Conservation (phyloP, 345 rosid genomes). For the Euclidium syriacum region DNA sequence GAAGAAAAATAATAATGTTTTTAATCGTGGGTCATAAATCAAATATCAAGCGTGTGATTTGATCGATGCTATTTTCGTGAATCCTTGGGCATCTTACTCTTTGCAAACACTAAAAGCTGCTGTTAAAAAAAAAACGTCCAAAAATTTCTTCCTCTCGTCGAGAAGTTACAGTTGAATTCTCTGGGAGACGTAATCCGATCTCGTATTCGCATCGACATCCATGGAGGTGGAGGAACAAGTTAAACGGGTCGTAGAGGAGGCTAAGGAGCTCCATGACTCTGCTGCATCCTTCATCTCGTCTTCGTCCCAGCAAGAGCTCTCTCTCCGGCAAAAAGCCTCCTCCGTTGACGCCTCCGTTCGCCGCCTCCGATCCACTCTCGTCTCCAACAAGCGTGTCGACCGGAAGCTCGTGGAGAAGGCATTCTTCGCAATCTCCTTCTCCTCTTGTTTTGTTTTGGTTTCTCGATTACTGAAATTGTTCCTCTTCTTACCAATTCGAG, state of each 20-base stretch:
- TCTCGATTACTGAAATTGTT: background rate
- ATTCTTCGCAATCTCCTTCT: background rate
- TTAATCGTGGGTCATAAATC: no score
- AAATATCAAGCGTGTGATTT: no score
- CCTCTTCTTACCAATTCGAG: background rate
- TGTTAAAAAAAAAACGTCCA: no score
- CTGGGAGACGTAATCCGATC: background rate
- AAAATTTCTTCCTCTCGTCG: background rate
- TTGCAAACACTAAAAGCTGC: no score
- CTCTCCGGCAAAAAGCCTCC: conserved; percentile 63
- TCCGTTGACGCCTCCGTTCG: conserved; percentile 64
- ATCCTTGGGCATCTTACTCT: no score
- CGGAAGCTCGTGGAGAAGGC: conserved; percentile 64
- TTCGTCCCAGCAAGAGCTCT: conserved; percentile 58
- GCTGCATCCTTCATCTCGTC: conserved; percentile 50
- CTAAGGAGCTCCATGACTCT: conserved; percentile 72
- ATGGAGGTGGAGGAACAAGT: conserved; percentile 66
- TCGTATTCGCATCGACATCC: background rate
- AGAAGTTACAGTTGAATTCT: background rate
- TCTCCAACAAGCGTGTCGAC: conserved; percentile 37
- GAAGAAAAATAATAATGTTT: no score
- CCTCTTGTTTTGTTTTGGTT: background rate
- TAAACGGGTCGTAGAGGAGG: conserved; percentile 53
- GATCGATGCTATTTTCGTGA: no score
- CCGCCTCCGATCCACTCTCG: conserved; percentile 54